A percentile compares a stretch with the other conserved stretches of the same genome.
Evolutionary conservation across 1,284 basidiomycete species (phyloP).

Genomic region (Leccinum proximum): DNA sequence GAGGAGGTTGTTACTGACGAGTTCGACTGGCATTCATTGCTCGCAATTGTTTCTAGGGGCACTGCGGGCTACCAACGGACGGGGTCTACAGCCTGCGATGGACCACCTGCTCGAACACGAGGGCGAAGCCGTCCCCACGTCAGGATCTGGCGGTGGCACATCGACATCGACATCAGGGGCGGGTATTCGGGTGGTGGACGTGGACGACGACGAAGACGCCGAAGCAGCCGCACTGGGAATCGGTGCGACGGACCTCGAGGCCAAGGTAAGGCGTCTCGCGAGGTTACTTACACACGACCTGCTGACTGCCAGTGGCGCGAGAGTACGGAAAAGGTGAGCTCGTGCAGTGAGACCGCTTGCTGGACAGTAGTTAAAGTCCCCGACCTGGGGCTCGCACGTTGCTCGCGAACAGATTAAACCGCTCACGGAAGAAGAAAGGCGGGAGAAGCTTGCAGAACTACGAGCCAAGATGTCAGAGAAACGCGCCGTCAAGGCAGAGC

Average conservation of each 20-base stretch:
- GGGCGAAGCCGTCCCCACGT: slow-evolving; percentile 68
- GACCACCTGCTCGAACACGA: slow-evolving; percentile 83
- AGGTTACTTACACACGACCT: not conserved
- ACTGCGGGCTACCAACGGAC: slow-evolving; percentile 71
- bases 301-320: slow-evolving; percentile 40
- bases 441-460: slow-evolving; percentile 77
- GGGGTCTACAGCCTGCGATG: slow-evolving; percentile 88
- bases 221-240: slow-evolving; percentile 55
- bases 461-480: slow-evolving; percentile 78
- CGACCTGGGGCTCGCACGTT: not conserved
- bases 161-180: not conserved
- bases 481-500: slow-evolving; percentile 62
- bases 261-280: slow-evolving; percentile 45
- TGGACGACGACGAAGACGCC: slow-evolving; percentile 59
- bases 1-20: not conserved
- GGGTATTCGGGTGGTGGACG: slow-evolving; percentile 34
- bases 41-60: slow-evolving; percentile 59
- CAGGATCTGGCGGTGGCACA: slow-evolving; percentile 35
- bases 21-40: not conserved
- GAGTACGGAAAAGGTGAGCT: slow-evolving; percentile 84
- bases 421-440: slow-evolving; percentile 94
- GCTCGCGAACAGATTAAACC: slow-evolving; percentile 68
- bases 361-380: not conserved
- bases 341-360: not conserved
- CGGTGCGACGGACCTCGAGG: slow-evolving; percentile 39